A percentile compares a stretch with the other conserved stretches of the same genome.
Evolutionary conservation across 306 rosid genomes (phyloP).

Genomic region (Dryas alaskensis): DNA sequence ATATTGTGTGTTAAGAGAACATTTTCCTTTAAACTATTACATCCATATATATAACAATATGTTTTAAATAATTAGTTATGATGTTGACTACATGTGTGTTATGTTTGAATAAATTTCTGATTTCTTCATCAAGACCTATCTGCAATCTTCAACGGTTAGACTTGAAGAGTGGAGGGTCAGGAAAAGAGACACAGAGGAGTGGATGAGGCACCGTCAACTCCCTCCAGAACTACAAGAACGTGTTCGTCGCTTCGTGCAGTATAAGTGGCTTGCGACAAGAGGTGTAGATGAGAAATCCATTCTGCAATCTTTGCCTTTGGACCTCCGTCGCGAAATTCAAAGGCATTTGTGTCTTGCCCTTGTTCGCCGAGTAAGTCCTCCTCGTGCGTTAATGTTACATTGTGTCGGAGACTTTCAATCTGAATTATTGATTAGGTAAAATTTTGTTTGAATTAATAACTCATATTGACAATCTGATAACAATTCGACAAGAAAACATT

Average conservation of each 20-base stretch:
- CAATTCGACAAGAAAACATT: no score
- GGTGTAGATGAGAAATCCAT: constrained; percentile 89
- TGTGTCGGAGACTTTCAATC: neutral
- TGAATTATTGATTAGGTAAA: neutral
- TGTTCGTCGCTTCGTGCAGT: constrained; percentile 77
- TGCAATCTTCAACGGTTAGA: constrained; percentile 81
- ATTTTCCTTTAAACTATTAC: no score
- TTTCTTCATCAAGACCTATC: constrained; percentile 47
- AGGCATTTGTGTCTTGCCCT: constrained; percentile 83
- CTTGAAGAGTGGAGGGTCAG: constrained; percentile 87
- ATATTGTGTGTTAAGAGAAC: no score
- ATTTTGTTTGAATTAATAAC: no score
- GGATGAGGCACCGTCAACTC: constrained; percentile 95
- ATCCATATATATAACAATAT: no score
- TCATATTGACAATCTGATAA: no score
- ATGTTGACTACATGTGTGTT: neutral
- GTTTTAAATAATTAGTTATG: no score
- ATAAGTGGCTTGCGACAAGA: constrained; percentile 85
- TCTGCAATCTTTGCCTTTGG: constrained; percentile 67
- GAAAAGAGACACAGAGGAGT: constrained; percentile 86
- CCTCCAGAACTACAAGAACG: constrained; percentile 71
- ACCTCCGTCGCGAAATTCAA: constrained; percentile 78
- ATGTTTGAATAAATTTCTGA: neutral
- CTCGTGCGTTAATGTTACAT: no score
- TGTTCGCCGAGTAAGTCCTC: constrained; percentile 65